A percentile compares a stretch with the other conserved stretches of the same genome.
Conservation (phyloP, 2,329 filamentous ascomycete genomes). For the Aspergillus melleus region DNA sequence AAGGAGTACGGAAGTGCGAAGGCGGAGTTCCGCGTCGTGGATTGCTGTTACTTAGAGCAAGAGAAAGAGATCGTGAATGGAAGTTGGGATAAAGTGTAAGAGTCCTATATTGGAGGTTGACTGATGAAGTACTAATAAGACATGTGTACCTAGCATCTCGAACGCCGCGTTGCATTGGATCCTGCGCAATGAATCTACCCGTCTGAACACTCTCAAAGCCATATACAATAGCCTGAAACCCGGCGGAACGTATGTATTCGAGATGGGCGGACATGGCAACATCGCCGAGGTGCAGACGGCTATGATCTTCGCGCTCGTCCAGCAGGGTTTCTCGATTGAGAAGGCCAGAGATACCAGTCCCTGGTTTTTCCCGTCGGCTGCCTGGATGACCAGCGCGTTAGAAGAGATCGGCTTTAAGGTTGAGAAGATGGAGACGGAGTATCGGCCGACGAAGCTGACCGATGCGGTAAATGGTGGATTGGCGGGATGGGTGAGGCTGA, state of each 20-base stretch:
- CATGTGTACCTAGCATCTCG: slow-evolving; percentile 46
- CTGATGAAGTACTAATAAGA: not conserved
- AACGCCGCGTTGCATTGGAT: slow-evolving; percentile 71
- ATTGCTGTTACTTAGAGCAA: slow-evolving; percentile 37
- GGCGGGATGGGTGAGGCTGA: slow-evolving; percentile 65
- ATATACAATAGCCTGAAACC: slow-evolving; percentile 55
- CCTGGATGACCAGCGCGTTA: slow-evolving; percentile 51
- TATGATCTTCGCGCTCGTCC: slow-evolving; percentile 54
- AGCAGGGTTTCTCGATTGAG: slow-evolving; percentile 53
- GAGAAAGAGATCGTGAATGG: slow-evolving; percentile 26
- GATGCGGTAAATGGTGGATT: slow-evolving; percentile 53
- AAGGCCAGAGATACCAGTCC: slow-evolving; percentile 55
- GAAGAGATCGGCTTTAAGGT: slow-evolving; percentile 47
- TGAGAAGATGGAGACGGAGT: slow-evolving; percentile 61
- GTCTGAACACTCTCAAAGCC: slow-evolving; percentile 54
- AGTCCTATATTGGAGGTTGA: not conserved
- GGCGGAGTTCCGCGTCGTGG: slow-evolving; percentile 32
- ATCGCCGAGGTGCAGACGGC: slow-evolving; percentile 63
- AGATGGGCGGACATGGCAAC: slow-evolving; percentile 72
- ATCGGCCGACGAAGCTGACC: slow-evolving; percentile 59
- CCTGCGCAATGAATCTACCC: slow-evolving; percentile 49
- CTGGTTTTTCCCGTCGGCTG: slow-evolving; percentile 72
- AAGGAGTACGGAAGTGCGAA: slow-evolving; percentile 39
- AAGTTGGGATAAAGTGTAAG: slow-evolving; percentile 53
- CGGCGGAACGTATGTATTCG: slow-evolving; percentile 63